phyloP scores from a whole-genome alignment of 2,329 filamentous ascomycete genomes.

The Fusarium sp. region DNA sequence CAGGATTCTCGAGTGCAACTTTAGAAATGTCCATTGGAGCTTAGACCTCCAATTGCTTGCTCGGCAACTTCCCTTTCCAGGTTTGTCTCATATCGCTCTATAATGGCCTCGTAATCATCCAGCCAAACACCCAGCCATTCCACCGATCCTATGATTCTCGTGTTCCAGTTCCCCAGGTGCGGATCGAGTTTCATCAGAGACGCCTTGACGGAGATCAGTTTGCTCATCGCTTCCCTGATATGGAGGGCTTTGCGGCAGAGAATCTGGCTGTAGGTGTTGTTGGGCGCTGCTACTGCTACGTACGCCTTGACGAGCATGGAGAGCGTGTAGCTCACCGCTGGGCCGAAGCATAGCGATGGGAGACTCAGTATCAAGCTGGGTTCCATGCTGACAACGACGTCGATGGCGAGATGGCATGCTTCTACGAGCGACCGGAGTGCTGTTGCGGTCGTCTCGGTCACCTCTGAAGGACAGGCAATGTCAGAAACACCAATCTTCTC shows the following conservation, averaged over 20 bases:
- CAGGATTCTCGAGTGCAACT: too few species aligned
- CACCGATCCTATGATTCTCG: constrained; percentile 31
- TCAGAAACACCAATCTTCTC: constrained; percentile 27
- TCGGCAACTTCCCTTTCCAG: constrained; percentile 29
- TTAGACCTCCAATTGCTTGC: constrained; percentile 24
- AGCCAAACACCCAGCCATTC: constrained; percentile 29
- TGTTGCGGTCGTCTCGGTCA: constrained; percentile 5
- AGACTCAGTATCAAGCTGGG: constrained; percentile 15
- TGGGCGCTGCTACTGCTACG: constrained; percentile 31
- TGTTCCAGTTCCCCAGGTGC: constrained; percentile 34
- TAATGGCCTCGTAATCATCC: constrained; percentile 31
- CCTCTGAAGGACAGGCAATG: constrained; percentile 10
- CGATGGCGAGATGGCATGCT: constrained; percentile 27
- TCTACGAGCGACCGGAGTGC: constrained; percentile 21
- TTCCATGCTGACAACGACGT: constrained; percentile 17
- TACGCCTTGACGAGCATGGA: constrained; percentile 33
- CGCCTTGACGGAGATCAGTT: constrained; percentile 19
- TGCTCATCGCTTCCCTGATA: constrained; percentile 22
- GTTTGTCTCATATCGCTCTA: constrained; percentile 29
- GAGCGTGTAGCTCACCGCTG: constrained; percentile 28
- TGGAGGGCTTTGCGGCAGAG: constrained; percentile 5
- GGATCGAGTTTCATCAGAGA: constrained; percentile 26
- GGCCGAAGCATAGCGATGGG: constrained; percentile 29
- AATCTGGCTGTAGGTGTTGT: constrained; percentile 27
- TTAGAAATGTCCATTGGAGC: constrained; percentile 31